A percentile compares a stretch with the other conserved stretches of the same genome.
These are phyloP conservation scores for Linnemannia zychae DNA, from an alignment of 192 early-diverging fungal species.

Conservation along the genomic window DNA sequence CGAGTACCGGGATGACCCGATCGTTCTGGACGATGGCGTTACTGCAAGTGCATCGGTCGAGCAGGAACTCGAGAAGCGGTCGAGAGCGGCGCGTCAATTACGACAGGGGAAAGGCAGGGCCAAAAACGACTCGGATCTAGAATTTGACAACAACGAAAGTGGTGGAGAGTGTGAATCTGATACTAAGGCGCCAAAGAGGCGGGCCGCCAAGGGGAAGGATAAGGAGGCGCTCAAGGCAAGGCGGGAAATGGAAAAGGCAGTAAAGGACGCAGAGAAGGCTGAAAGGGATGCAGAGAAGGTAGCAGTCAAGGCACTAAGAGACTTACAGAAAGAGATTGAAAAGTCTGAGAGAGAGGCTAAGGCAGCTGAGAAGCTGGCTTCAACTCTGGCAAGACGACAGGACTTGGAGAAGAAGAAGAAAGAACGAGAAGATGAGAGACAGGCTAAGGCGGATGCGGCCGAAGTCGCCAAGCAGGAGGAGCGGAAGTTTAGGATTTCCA, in stretches of 20 bases:
- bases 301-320: constrained; percentile 6
- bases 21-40: neutral
- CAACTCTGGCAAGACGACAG: neutral
- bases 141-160: neutral
- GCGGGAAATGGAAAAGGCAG: neutral
- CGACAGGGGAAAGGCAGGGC: neutral
- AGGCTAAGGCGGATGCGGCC: constrained; percentile 14
- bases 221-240: neutral
- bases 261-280: constrained; percentile 9
- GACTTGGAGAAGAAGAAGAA: constrained; percentile 6
- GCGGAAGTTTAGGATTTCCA: constrained; percentile 40
- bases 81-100: neutral
- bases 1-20: neutral
- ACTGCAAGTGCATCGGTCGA: neutral
- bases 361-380: neutral
- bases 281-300: constrained; percentile 10
- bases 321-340: neutral
- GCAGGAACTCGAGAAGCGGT: neutral
- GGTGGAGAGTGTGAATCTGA: neutral
- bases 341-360: neutral
- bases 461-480: constrained; percentile 34
- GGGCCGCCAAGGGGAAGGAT: neutral
- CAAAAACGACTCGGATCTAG: neutral
- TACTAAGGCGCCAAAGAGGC: neutral
- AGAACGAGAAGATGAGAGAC: neutral